Evolutionary conservation across 2,329 filamentous ascomycete genomes (phyloP), one percentile per base, ranked within the genome.

Genomic region (Apiospora marii): DNA sequence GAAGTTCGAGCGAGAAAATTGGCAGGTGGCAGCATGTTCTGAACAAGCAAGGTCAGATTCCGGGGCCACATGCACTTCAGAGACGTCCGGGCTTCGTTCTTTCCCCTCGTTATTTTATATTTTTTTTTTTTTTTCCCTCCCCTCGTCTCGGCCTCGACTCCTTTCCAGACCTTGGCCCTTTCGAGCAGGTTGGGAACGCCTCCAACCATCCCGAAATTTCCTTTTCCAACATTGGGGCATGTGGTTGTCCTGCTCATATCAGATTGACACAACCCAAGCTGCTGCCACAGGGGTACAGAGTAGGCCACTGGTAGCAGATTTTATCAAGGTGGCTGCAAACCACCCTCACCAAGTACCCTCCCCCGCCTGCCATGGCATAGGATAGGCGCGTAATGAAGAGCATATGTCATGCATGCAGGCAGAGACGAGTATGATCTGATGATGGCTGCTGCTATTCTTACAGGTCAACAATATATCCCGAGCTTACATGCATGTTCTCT

Each of bases 201-300:
- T 64, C 58, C 58, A 41, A 64, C 58, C 58, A 64, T 64, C 34
- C 58, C 58, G 58, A 64, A 64, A 41, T 64, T 64, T 64, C 58
- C 34, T 64, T 64, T 61, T n/a, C 58, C 34, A 41, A 41, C 58
- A 64, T 41, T 41, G 22, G 22, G 34, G 34, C 58, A 64, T 64
- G 34, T 41, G 58, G 19, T 64, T 41, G 58, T 64, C 58, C 58
- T 61, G 53, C 8, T 30, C 53, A 41, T 37, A 61, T 61, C 53
- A 61, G 19, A 61, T 37, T 49, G 46, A 61, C 30, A 58, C 14
- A 19, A 37, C 12, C 51, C 30, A 37, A n/a, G 30, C 53, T 61
- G 30, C 53, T 61, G 53, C 53, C 53, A 61, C 53, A 61, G 30
- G 53, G 53, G 53, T 22, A 19, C 30, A 37, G 53, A 64, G 19